These are phyloP conservation scores for Elsinoe necatrix DNA, from an alignment of 2,329 filamentous ascomycete species.

Conservation along the genomic window DNA sequence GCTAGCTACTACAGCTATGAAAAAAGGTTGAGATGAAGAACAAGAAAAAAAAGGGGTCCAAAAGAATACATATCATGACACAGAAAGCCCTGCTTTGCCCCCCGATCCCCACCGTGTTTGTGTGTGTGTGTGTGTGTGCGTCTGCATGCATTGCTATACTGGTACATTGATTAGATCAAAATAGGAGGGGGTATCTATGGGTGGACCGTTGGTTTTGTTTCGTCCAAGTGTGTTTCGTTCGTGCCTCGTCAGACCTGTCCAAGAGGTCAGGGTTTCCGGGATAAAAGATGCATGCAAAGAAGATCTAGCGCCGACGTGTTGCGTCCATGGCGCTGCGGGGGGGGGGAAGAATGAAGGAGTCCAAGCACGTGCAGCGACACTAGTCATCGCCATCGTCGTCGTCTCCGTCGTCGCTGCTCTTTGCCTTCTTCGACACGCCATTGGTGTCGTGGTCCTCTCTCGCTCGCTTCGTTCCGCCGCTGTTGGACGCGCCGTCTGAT, in stretches of 20 bases:
- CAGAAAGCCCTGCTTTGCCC: background rate
- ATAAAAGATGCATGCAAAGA: background rate
- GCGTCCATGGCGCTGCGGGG: background rate
- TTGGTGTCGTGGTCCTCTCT: constrained; percentile 2
- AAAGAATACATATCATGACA: constrained; percentile 2
- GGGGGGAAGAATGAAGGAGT: background rate
- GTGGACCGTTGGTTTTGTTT: background rate
- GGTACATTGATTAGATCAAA: background rate
- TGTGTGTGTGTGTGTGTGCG: too few relatives aligned
- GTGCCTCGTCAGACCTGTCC: background rate
- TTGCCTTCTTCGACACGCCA: constrained; percentile 4
- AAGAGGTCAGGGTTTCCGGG: background rate
- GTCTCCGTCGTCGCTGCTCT: constrained; percentile 10
- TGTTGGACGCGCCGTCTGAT: constrained; percentile 1
- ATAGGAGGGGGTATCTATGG: background rate
- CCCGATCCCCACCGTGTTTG: background rate
- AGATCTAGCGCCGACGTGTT: background rate
- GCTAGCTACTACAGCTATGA: background rate
- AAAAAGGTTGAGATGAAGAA: too few relatives aligned
- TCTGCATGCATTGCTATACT: constrained; percentile 4
- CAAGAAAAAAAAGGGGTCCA: background rate
- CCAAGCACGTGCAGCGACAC: background rate
- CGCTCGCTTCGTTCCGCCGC: constrained; percentile 1
- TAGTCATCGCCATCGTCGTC: constrained; percentile 40
- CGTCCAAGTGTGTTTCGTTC: background rate